phyloP scores from a whole-genome alignment of 139 green algal genomes.

The Tetraselmis striata region DNA sequence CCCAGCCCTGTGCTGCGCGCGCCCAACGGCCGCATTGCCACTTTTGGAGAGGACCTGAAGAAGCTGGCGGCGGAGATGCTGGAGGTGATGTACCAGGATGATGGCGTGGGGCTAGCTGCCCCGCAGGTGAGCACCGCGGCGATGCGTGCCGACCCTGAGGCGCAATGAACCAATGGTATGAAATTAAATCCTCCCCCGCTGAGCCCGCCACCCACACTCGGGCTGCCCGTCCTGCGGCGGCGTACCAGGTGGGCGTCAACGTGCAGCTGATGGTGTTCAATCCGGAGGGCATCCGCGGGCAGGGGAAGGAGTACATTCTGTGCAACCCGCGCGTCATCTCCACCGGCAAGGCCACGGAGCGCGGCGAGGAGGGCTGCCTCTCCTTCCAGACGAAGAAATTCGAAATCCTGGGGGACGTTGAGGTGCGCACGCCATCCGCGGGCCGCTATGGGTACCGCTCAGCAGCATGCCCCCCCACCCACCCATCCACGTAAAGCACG shows the following conservation, averaged over 20 bases:
- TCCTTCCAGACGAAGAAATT: slow-evolving; percentile 50
- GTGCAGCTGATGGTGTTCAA: slow-evolving; percentile 98
- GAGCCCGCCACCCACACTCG: too few species aligned
- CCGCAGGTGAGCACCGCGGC: too few species aligned
- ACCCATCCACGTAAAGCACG: neutral
- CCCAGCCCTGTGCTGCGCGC: slow-evolving; percentile 84
- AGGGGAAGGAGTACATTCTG: slow-evolving; percentile 75
- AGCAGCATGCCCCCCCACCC: neutral
- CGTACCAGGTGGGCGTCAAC: slow-evolving; percentile 97
- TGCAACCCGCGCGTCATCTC: slow-evolving; percentile 87
- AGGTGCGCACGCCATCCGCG: too few species aligned
- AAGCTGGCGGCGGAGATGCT: slow-evolving; percentile 86
- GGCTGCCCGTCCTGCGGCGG: too few species aligned
- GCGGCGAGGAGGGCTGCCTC: slow-evolving; percentile 78
- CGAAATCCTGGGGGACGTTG: slow-evolving; percentile 62
- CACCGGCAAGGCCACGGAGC: slow-evolving; percentile 38
- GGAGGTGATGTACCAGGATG: slow-evolving; percentile 92
- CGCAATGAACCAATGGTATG: too few species aligned
- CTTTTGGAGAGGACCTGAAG: slow-evolving; percentile 72
- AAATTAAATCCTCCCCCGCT: too few species aligned
- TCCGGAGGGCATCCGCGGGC: slow-evolving; percentile 32
- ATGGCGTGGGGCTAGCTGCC: slow-evolving; percentile 93
- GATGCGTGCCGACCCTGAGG: too few species aligned
- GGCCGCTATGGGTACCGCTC: too few species aligned
- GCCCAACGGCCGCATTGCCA: slow-evolving; percentile 63